Conservation (phyloP, 176 grass and related monocot genomes). For the Cocos nucifera region DNA sequence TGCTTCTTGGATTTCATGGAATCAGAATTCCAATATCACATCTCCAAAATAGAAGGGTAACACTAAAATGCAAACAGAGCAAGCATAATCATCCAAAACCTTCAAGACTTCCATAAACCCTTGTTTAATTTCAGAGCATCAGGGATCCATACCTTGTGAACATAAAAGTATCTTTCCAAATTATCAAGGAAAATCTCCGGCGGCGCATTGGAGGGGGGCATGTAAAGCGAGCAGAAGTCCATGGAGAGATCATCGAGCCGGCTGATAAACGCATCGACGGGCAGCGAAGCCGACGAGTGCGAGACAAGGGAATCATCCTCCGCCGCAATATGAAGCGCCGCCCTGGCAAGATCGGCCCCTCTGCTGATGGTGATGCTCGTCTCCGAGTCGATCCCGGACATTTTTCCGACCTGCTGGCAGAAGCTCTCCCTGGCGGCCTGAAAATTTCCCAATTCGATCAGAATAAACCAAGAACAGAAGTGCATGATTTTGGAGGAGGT, state of each 20-base stretch:
- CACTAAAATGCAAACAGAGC: too few relatives aligned
- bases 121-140: too few relatives aligned
- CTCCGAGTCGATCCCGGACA: conserved; percentile 41
- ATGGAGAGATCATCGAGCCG: conserved; percentile 61
- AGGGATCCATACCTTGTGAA: conserved; percentile 39
- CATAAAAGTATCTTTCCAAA: conserved; percentile 72
- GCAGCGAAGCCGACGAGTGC: conserved; percentile 75
- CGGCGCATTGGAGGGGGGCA: conserved; percentile 37
- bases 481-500: too few relatives aligned
- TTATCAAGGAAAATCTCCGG: conserved; percentile 60
- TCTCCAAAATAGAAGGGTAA: too few relatives aligned
- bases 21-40: too few relatives aligned
- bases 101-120: too few relatives aligned
- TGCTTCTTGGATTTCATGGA: too few relatives aligned
- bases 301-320: conserved; percentile 88
- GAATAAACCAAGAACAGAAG: too few relatives aligned
- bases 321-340: conserved; percentile 56
- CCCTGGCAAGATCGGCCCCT: conserved; percentile 53
- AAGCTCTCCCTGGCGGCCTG: conserved; percentile 59
- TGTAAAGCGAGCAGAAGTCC: conserved; percentile 57
- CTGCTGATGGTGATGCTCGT: conserved; percentile 58
- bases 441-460: too few relatives aligned
- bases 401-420: conserved; percentile 35
- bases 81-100: too few relatives aligned
- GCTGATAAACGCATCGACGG: conserved; percentile 58